A percentile compares a stretch with the other conserved stretches of the same genome.
These are phyloP conservation scores for Epichloe sylvatica DNA, from an alignment of 2,329 filamentous ascomycete genomes.

Conservation along the genomic window DNA sequence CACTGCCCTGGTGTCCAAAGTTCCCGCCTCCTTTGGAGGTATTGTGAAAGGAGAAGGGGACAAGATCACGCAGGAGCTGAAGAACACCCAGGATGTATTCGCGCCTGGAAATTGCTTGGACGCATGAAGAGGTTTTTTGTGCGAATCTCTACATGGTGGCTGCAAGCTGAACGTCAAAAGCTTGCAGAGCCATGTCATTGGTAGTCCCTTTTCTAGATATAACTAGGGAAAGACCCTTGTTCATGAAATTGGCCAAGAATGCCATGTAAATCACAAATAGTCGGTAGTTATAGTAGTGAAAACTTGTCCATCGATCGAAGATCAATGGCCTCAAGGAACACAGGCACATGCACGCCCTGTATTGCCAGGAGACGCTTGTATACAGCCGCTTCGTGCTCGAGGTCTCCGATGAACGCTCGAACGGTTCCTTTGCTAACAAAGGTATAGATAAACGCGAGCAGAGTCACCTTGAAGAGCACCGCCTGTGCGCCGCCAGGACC, in stretches of 20 bases:
- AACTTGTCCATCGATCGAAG: constrained; percentile 17
- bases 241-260: too few relatives aligned
- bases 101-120: neutral
- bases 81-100: neutral
- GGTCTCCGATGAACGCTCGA: too few relatives aligned
- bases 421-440: too few relatives aligned
- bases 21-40: neutral
- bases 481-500: constrained; percentile 16
- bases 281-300: constrained; percentile 11
- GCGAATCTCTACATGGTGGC: too few relatives aligned
- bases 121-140: neutral
- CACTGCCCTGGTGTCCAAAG: neutral
- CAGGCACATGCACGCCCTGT: too few relatives aligned
- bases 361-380: too few relatives aligned
- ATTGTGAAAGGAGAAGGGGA: neutral
- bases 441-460: constrained; percentile 20
- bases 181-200: too few relatives aligned
- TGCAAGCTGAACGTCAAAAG: too few relatives aligned
- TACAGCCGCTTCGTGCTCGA: too few relatives aligned
- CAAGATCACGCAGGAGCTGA: neutral
- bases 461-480: constrained; percentile 28
- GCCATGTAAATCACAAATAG: too few relatives aligned
- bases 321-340: constrained; percentile 17
- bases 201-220: too few relatives aligned
- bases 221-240: too few relatives aligned